Percentiles rank a stretch among this genome's conserved stretches.
These are phyloP conservation scores for Cryphonectria japonica DNA, from an alignment of 2,329 filamentous ascomycete genomes.

Conservation along the genomic window DNA sequence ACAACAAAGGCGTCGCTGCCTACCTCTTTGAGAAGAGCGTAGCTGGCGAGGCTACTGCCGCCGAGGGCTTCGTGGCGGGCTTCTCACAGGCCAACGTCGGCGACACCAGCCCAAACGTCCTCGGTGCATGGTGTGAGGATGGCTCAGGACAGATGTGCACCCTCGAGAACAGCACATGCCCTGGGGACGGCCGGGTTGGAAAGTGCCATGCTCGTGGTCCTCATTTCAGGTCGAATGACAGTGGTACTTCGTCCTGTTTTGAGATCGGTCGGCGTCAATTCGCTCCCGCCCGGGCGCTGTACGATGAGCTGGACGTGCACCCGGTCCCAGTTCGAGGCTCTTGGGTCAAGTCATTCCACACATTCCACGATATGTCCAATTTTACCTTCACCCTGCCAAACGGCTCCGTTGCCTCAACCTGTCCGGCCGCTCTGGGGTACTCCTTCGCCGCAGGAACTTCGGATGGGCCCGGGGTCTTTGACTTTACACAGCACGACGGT, in stretches of 20 bases:
- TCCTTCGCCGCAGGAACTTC: slow-evolving; percentile 92
- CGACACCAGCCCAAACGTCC: slow-evolving; percentile 86
- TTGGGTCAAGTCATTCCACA: slow-evolving; percentile 80
- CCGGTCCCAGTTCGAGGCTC: slow-evolving; percentile 61
- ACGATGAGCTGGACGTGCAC: slow-evolving; percentile 55
- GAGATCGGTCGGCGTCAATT: slow-evolving; percentile 78
- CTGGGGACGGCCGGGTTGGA: slow-evolving; percentile 65
- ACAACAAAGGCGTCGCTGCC: slow-evolving; percentile 94
- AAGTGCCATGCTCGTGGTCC: slow-evolving; percentile 77
- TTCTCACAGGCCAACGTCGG: slow-evolving; percentile 93
- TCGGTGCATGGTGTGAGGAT: slow-evolving; percentile 89
- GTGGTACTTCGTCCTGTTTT: slow-evolving; percentile 73
- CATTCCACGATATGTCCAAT: slow-evolving; percentile 79
- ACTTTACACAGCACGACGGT: slow-evolving; percentile 87
- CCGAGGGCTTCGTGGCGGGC: slow-evolving; percentile 78
- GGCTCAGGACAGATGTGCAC: slow-evolving; percentile 73
- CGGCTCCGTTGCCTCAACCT: slow-evolving; percentile 72
- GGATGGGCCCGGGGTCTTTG: slow-evolving; percentile 87
- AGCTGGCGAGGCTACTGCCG: slow-evolving; percentile 55
- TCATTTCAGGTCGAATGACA: slow-evolving; percentile 67
- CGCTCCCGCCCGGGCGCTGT: slow-evolving; percentile 45
- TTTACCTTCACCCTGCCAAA: slow-evolving; percentile 77
- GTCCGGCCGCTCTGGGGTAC: slow-evolving; percentile 85
- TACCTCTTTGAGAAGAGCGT: slow-evolving; percentile 79
- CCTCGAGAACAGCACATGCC: slow-evolving; percentile 82